phyloP scores from a whole-genome alignment of 2,329 filamentous ascomycete genomes.

The Aspergillus felis region DNA sequence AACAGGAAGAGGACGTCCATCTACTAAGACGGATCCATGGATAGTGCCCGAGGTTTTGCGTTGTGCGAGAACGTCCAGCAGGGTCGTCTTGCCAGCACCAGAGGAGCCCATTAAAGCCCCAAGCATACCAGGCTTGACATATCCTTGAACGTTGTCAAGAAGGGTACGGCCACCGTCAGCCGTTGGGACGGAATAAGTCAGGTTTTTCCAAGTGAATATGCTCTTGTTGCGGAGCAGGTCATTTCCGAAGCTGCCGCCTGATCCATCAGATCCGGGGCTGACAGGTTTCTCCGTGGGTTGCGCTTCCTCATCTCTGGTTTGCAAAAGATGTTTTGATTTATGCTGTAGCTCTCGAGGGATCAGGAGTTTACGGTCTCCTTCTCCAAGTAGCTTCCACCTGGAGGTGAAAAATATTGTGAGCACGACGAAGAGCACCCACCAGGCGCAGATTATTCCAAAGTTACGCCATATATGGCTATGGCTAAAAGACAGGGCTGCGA shows the following conservation, averaged over 20 bases:
- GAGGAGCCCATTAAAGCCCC: conserved; percentile 75
- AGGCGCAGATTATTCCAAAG: no score
- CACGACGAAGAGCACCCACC: no score
- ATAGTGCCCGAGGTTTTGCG: conserved; percentile 63
- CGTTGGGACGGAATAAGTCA: conserved; percentile 65
- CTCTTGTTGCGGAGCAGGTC: conserved; percentile 60
- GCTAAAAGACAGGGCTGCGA: conserved; percentile 25
- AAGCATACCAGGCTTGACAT: conserved; percentile 72
- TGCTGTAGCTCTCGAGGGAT: no score
- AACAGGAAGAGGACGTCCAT: conserved; percentile 55
- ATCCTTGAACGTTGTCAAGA: conserved; percentile 66
- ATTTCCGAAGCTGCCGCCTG: conserved; percentile 40
- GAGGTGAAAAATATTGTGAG: no score
- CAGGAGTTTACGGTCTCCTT: no score
- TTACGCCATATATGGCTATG: no score
- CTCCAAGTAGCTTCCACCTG: no score
- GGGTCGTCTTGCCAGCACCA: conserved; percentile 70
- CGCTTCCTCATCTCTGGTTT: conserved; percentile 46
- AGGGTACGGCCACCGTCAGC: conserved; percentile 52
- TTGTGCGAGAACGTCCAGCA: conserved; percentile 71
- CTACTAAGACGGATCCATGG: conserved; percentile 61
- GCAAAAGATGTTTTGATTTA: no score
- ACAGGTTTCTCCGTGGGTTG: not conserved
- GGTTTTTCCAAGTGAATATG: conserved; percentile 70
- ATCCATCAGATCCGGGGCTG: conserved; percentile 14